A percentile compares a stretch with the other conserved stretches of the same genome.
Evolutionary conservation across 1,284 basidiomycete genomes (phyloP).

Genomic region (Leucoagaricus sp.): DNA sequence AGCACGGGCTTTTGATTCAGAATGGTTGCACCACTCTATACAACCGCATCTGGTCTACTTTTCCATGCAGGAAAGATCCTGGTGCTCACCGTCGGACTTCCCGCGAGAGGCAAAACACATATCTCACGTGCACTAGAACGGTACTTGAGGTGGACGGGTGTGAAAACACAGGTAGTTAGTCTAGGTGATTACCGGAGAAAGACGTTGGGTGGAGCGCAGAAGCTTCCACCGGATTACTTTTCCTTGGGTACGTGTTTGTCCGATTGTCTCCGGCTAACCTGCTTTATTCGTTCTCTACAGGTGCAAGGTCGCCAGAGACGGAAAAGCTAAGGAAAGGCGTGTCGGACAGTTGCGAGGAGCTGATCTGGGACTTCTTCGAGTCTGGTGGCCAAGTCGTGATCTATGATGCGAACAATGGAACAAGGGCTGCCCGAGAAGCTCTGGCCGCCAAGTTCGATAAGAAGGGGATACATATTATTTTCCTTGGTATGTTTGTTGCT

Average conservation of each 20-base stretch:
- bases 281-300: constrained; percentile 32
- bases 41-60: constrained; percentile 79
- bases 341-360: constrained; percentile 80
- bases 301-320: constrained; percentile 80
- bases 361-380: constrained; percentile 90
- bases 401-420: constrained; percentile 99
- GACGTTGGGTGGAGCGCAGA: constrained; percentile 85
- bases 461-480: constrained; percentile 86
- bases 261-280: background rate
- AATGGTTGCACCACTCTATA: constrained; percentile 90
- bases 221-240: constrained; percentile 92
- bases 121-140: constrained; percentile 94
- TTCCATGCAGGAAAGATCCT: constrained; percentile 96
- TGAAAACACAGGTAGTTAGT: constrained; percentile 93
- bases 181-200: constrained; percentile 94
- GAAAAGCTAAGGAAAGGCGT: constrained; percentile 75
- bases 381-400: constrained; percentile 94
- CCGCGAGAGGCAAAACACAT: constrained; percentile 95
- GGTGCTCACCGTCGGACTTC: constrained; percentile 89
- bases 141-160: constrained; percentile 96
- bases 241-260: constrained; percentile 56
- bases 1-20: background rate
- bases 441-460: constrained; percentile 86
- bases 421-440: constrained; percentile 62
- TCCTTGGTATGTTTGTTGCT: constrained; percentile 70